These are phyloP conservation scores for Populus ilicifolia DNA, from an alignment of 345 rosid species.

Conservation along the genomic window DNA sequence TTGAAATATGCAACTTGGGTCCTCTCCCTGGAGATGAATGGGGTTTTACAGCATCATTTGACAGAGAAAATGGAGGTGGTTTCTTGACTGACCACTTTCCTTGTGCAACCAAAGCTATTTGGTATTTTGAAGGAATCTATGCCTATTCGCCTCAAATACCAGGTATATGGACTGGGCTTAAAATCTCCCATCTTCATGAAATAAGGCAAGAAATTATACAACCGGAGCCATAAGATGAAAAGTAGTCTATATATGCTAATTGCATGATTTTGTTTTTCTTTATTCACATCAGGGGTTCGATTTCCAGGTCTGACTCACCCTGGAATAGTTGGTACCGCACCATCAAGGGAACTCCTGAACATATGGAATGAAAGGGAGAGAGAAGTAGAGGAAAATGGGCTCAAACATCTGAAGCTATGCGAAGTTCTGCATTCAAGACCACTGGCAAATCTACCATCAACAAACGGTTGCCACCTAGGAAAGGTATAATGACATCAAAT, in stretches of 20 bases:
- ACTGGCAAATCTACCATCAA: slow-evolving; percentile 64
- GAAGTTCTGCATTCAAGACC: slow-evolving; percentile 85
- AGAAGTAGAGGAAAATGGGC: slow-evolving; percentile 61
- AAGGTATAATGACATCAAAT: slow-evolving; percentile 29
- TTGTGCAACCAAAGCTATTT: slow-evolving; percentile 82
- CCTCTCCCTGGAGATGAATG: slow-evolving; percentile 89
- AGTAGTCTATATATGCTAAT: background rate
- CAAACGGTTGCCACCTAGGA: slow-evolving; percentile 74
- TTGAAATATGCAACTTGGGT: slow-evolving; percentile 83
- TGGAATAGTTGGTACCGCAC: slow-evolving; percentile 83
- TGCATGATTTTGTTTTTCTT: background rate
- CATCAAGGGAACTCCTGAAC: slow-evolving; percentile 66
- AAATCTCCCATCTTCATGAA: background rate
- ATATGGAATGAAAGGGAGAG: slow-evolving; percentile 86
- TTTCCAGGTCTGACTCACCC: slow-evolving; percentile 90
- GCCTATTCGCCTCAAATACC: slow-evolving; percentile 88
- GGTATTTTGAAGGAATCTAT: slow-evolving; percentile 89
- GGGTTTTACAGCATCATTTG: slow-evolving; percentile 76
- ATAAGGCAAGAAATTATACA: background rate
- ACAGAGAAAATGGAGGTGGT: slow-evolving; percentile 89
- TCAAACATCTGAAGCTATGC: slow-evolving; percentile 44
- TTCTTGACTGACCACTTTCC: slow-evolving; percentile 92
- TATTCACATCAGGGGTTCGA: slow-evolving; percentile 55
- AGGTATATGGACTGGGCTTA: slow-evolving; percentile 32
- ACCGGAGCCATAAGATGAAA: background rate